Percentiles rank a stretch among this genome's conserved stretches.
These are phyloP conservation scores for Avena insularis DNA, from an alignment of 176 grass and related monocot species.

Conservation along the genomic window DNA sequence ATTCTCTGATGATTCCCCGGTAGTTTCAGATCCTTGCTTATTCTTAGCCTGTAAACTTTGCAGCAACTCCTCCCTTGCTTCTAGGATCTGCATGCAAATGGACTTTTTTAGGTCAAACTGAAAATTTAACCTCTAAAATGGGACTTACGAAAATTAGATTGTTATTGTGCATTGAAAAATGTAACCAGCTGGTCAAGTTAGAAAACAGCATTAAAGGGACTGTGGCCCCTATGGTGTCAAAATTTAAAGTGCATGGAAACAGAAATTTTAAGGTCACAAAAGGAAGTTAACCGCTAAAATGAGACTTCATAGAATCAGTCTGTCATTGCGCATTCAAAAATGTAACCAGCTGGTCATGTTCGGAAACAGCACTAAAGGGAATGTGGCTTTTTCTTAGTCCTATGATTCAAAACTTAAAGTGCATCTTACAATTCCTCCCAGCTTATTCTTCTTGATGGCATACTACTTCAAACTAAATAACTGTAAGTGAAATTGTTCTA, in stretches of 20 bases:
- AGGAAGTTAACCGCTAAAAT: too few relatives aligned
- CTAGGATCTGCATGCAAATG: conserved; percentile 47
- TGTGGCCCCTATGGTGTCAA: background rate
- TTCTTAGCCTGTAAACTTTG: conserved; percentile 51
- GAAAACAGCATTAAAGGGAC: background rate
- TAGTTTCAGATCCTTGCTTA: conserved; percentile 45
- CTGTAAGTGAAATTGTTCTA: background rate
- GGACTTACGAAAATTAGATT: background rate
- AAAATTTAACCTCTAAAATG: background rate
- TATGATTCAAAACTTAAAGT: background rate
- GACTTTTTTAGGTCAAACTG: background rate
- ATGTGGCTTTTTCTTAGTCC: background rate
- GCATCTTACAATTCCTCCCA: background rate
- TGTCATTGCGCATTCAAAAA: background rate
- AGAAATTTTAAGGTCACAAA: too few relatives aligned
- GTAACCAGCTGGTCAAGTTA: background rate
- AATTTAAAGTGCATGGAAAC: too few relatives aligned
- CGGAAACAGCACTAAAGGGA: background rate
- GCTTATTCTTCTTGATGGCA: background rate
- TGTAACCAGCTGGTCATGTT: background rate
- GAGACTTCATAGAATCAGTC: too few relatives aligned
- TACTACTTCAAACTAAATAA: background rate
- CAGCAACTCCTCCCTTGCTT: conserved; percentile 63
- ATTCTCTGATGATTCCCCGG: conserved; percentile 37
- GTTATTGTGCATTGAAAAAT: background rate